Conservation (phyloP, 2,329 filamentous ascomycete species). For the Amesomyces nigricolor region DNA sequence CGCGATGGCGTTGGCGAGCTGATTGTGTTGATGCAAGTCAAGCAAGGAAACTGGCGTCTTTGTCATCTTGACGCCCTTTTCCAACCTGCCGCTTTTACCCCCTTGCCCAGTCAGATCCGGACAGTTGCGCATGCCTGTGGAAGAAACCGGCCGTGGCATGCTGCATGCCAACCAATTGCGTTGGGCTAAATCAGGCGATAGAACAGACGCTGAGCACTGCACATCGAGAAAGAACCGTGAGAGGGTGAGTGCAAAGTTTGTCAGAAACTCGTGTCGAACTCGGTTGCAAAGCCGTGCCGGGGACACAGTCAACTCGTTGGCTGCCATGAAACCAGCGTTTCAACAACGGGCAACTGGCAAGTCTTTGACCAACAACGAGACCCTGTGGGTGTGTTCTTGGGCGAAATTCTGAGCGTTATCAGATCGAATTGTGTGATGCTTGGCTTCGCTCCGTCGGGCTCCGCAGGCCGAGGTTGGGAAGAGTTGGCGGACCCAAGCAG, state of each 20-base stretch:
- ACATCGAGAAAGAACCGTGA: background rate
- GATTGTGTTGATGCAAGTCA: background rate
- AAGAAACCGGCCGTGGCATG: background rate
- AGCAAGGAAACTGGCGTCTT: background rate
- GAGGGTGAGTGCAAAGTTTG: background rate
- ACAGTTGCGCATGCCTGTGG: background rate
- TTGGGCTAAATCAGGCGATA: background rate
- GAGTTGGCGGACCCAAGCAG: background rate
- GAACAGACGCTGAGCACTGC: background rate
- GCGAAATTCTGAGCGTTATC: background rate
- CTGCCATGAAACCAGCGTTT: no score
- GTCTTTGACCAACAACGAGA: no score
- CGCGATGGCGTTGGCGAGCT: background rate
- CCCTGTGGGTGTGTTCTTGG: no score
- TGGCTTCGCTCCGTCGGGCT: slow-evolving; percentile 13
- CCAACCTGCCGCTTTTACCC: no score
- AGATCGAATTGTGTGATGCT: background rate
- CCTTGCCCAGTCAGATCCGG: background rate
- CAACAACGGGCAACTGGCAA: no score
- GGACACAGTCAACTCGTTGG: no score
- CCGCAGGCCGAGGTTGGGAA: slow-evolving; percentile 19
- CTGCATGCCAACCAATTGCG: slow-evolving; percentile 5
- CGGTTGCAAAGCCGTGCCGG: no score
- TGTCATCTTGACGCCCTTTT: background rate
- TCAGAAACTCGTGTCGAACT: no score